Evolutionary conservation across 257 asterid genomes (phyloP).

Genomic region (Plectranthus barbatus): DNA sequence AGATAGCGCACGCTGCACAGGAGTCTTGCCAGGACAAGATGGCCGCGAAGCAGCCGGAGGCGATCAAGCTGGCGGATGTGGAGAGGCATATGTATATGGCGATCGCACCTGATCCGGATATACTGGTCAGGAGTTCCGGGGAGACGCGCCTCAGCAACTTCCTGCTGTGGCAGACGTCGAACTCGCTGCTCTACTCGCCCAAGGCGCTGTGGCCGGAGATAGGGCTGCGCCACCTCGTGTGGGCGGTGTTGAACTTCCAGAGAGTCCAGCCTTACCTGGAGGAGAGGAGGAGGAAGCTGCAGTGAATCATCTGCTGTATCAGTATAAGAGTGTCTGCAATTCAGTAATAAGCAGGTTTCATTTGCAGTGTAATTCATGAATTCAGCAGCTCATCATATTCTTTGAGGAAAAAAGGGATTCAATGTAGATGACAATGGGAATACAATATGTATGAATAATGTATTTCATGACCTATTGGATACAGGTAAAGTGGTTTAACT

Average conservation of each 20-base stretch:
- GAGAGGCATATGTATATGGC: constrained; percentile 69
- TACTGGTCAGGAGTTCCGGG: constrained; percentile 51
- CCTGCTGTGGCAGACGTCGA: constrained; percentile 67
- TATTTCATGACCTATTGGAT: not conserved
- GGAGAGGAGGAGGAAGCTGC: constrained; percentile 38
- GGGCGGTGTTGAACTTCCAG: constrained; percentile 68
- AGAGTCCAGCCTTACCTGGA: constrained; percentile 36
- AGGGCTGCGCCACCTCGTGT: constrained; percentile 56
- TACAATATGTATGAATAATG: no score
- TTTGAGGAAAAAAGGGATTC: not conserved
- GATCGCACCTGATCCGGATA: constrained; percentile 61
- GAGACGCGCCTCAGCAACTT: constrained; percentile 52
- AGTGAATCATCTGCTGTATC: not conserved
- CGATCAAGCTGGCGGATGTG: constrained; percentile 35
- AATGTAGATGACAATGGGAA: not conserved
- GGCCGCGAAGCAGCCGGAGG: constrained; percentile 1
- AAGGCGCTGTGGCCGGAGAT: constrained; percentile 70
- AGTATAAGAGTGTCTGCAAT: no score
- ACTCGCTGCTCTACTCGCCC: constrained; percentile 53
- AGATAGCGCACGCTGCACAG: constrained; percentile 50
- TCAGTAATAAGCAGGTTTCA: constrained; percentile 9
- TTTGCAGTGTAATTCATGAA: not conserved
- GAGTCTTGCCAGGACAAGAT: constrained; percentile 34
- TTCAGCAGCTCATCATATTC: not conserved
- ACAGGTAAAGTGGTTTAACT: no score